phyloP scores from a whole-genome alignment of 2,329 filamentous ascomycete species.

The Zymoseptoria ardabiliae region DNA sequence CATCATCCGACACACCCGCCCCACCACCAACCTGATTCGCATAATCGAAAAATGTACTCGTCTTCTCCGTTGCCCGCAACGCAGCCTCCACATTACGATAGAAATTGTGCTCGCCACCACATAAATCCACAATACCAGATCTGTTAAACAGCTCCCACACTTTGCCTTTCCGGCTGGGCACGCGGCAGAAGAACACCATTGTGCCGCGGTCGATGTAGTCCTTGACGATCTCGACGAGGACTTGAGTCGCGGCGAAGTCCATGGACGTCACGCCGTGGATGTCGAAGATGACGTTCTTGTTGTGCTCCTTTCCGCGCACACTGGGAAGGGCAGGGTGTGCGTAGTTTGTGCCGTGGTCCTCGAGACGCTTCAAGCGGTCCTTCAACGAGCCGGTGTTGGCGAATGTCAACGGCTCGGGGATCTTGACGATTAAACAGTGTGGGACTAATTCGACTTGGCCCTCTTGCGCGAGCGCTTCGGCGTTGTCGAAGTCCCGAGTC shows the following conservation, averaged over 20 bases:
- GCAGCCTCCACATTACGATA: constrained; percentile 79
- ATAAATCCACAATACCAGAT: constrained; percentile 78
- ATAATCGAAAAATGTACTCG: constrained; percentile 12
- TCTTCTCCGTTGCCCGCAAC: constrained; percentile 68
- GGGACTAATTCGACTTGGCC: constrained; percentile 72
- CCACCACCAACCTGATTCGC: background rate
- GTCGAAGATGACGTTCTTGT: constrained; percentile 91
- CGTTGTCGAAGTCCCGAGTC: constrained; percentile 74
- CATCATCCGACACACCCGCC: background rate
- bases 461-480: constrained; percentile 46
- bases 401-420: constrained; percentile 92
- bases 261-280: constrained; percentile 94
- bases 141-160: constrained; percentile 67
- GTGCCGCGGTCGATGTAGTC: constrained; percentile 71
- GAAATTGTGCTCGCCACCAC: constrained; percentile 71
- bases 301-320: constrained; percentile 68
- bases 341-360: constrained; percentile 77
- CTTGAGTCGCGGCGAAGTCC: constrained; percentile 88
- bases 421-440: constrained; percentile 91
- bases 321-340: constrained; percentile 84
- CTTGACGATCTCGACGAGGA: constrained; percentile 80
- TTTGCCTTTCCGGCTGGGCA: constrained; percentile 41
- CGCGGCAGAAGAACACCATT: constrained; percentile 64
- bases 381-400: constrained; percentile 90
- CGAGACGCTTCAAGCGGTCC: constrained; percentile 70